phyloP scores from a whole-genome alignment of 441 rosid genomes.

The Macaranga tanarius region DNA sequence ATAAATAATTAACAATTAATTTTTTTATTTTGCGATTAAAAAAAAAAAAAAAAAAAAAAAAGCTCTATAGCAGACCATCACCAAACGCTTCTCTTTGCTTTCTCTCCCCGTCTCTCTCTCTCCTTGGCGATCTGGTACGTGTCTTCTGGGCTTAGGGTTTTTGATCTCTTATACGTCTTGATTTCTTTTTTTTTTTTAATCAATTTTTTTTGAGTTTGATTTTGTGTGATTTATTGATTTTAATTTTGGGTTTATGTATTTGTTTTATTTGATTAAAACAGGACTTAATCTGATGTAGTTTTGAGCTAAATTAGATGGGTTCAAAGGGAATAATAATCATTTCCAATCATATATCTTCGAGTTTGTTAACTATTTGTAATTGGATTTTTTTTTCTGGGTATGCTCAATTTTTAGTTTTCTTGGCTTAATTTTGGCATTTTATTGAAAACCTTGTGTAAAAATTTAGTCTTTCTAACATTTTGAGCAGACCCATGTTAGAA shows the following conservation, averaged over 20 bases:
- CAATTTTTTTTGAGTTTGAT: not conserved
- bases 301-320: constrained; percentile 40
- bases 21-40: too few relatives aligned
- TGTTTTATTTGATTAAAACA: constrained; percentile 16
- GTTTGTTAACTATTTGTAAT: not conserved
- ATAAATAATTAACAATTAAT: not conserved
- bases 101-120: constrained; percentile 22
- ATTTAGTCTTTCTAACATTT: not conserved
- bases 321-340: constrained; percentile 26
- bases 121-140: constrained; percentile 46
- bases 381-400: not conserved
- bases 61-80: not conserved
- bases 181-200: not conserved
- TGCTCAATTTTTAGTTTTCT: not conserved
- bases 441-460: not conserved
- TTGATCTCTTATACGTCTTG: not conserved
- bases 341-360: constrained; percentile 25
- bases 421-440: not conserved
- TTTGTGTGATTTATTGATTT: not conserved
- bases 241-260: not conserved
- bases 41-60: not conserved
- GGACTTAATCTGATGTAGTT: constrained; percentile 36
- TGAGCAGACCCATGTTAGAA: not conserved
- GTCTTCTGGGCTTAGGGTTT: constrained; percentile 35
- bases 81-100: constrained; percentile 8